Conservation (phyloP, 2,329 filamentous ascomycete species). For the Simplicillium sp. region DNA sequence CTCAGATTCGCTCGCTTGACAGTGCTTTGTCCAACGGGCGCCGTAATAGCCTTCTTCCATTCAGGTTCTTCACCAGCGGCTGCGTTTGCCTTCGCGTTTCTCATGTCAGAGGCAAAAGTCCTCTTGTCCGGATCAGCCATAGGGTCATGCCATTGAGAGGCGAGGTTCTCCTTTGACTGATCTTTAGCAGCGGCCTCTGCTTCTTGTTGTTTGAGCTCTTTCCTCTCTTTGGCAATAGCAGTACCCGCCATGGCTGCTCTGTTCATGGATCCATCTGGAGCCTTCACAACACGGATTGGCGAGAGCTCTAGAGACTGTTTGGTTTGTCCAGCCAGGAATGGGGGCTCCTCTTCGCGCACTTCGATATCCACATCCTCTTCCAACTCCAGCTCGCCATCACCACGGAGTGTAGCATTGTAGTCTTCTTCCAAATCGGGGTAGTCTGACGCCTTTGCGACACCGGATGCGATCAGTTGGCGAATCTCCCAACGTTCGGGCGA, state of each 20-base stretch:
- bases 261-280: conserved; percentile 96
- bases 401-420: conserved; percentile 77
- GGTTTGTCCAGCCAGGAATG: conserved; percentile 90
- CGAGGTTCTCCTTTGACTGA: conserved; percentile 71
- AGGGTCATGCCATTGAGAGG: conserved; percentile 91
- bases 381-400: conserved; percentile 79
- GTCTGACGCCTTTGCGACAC: conserved; percentile 83
- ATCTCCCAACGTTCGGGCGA: conserved; percentile 98
- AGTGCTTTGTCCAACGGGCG: conserved; percentile 38
- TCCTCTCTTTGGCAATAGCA: conserved; percentile 76
- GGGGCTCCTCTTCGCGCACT: conserved; percentile 90
- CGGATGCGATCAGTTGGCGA: conserved; percentile 88
- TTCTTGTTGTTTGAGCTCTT: conserved; percentile 83
- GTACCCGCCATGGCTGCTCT: conserved; percentile 92
- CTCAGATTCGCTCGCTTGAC: conserved; percentile 84
- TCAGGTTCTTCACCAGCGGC: conserved; percentile 69
- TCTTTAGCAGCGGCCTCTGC: conserved; percentile 66
- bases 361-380: conserved; percentile 98
- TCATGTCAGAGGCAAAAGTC: conserved; percentile 81
- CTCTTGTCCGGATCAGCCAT: conserved; percentile 81
- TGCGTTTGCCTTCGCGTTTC: conserved; percentile 52
- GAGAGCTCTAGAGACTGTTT: conserved; percentile 93
- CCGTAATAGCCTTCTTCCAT: conserved; percentile 80
- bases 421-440: conserved; percentile 94
- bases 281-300: conserved; percentile 93